Base-by-base conservation (phyloP, 2,329 filamentous ascomycete species). In the Talaromyces sp. region DNA sequence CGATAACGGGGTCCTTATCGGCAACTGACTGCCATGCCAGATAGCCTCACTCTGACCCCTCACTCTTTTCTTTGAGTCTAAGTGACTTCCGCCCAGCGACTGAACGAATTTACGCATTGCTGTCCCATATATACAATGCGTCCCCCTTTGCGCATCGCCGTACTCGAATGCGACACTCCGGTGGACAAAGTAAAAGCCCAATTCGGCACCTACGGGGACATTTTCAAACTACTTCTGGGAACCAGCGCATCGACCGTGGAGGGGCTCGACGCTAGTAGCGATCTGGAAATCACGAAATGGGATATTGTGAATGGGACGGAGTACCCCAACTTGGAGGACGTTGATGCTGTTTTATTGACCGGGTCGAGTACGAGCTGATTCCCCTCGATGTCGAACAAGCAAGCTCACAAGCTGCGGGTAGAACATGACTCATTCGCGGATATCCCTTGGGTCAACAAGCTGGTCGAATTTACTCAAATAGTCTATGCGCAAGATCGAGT, bases 161-260 rank as follows among this genome's bases (percentile, higher is more conserved):
- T 98, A 69, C 87, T 98, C 68, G 91, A 96, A 81, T 89, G 90
- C 80, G 93, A 96, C 77, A 90, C 85, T 1, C 92, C 92, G 1
- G 81, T 89, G 57, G 83, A 86, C 1, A 76, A 83, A 48, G 85
- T 88, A 40, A 79, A 84, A 61, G 82, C 82, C 61, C 85, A 85
- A 69, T 92, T 89, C 76, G 85, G 86, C 58, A 82, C 83, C 64
- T 97, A 96, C 77, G 85, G 86, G 65, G 88, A 86, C 66, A 83
- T 91, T 64, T 91, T 92, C 76, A 82, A 78, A 18, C 71, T 82
- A 39, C 82, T 91, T 9, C 82, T 92, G 58, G 71, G 78, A 55
- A 75, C 78, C 48, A 83, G 84, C 7, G 84, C 83, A 50, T 75
- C 81, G 6, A 73, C 80, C 0, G 75, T 86, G 31, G 66, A 69